phyloP scores from a whole-genome alignment of 768 basidiomycete species.

The Boletus coccyginus region DNA sequence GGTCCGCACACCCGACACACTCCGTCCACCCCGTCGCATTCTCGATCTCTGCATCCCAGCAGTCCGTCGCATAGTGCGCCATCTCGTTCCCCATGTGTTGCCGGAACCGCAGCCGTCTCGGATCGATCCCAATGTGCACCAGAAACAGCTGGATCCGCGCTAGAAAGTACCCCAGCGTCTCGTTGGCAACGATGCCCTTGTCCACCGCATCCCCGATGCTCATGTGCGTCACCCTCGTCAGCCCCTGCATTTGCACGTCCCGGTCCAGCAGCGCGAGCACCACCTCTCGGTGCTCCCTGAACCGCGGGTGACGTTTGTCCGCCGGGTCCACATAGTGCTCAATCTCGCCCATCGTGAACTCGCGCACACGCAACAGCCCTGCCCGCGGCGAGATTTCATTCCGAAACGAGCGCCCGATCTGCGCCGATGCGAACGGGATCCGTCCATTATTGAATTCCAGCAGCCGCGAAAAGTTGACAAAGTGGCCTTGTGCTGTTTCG shows the following conservation, averaged over 20 bases:
- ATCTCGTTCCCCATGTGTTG: conserved; percentile 99
- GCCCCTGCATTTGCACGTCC: conserved; percentile 76
- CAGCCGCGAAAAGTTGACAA: conserved; percentile 95
- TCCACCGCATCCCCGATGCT: conserved; percentile 87
- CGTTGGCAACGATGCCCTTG: conserved; percentile 86
- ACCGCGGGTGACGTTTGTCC: conserved; percentile 85
- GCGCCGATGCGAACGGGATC: conserved; percentile 95
- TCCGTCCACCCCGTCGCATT: conserved; percentile 90
- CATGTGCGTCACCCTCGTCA: conserved; percentile 60
- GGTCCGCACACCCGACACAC: conserved; percentile 98
- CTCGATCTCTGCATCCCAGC: conserved; percentile 99
- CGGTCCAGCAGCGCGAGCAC: conserved; percentile 77
- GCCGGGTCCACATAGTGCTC: conserved; percentile 97
- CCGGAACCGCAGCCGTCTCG: conserved; percentile 80
- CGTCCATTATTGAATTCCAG: conserved; percentile 98
- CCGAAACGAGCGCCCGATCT: conserved; percentile 93
- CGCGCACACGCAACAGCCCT: conserved; percentile 93
- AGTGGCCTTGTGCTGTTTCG: conserved; percentile 98
- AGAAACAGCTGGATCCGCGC: conserved; percentile 90
- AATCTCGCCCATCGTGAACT: conserved; percentile 99
- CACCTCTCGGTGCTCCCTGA: conserved; percentile 75
- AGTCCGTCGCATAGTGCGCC: conserved; percentile 99
- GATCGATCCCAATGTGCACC: conserved; percentile 86
- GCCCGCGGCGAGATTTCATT: conserved; percentile 98
- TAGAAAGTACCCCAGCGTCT: conserved; percentile 97